Percentiles rank a stretch among this genome's conserved stretches.
phyloP scores from a whole-genome alignment of 768 basidiomycete genomes.

The Xerocomellus chrysenteron region DNA sequence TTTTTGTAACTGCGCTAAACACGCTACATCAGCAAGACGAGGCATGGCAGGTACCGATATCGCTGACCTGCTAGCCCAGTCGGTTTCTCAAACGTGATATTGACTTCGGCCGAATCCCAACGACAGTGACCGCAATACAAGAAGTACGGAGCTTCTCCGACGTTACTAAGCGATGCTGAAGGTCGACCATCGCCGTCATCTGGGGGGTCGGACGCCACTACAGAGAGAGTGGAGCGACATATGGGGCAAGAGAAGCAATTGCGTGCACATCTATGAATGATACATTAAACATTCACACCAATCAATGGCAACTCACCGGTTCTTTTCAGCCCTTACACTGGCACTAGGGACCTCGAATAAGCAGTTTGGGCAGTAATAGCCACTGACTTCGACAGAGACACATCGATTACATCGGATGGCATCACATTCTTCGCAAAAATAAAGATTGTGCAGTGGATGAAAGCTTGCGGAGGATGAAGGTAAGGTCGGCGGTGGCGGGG shows the following conservation, averaged over 20 bases:
- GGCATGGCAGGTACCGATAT: not conserved
- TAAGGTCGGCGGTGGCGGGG: slow-evolving; percentile 71
- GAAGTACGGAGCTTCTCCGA: slow-evolving; percentile 88
- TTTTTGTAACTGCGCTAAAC: slow-evolving; percentile 84
- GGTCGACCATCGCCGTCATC: slow-evolving; percentile 58
- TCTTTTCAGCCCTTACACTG: slow-evolving; percentile 97
- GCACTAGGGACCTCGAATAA: slow-evolving; percentile 98
- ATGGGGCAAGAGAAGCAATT: slow-evolving; percentile 97
- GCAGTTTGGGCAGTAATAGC: slow-evolving; percentile 98
- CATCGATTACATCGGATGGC: slow-evolving; percentile 91
- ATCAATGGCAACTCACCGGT: slow-evolving; percentile 54
- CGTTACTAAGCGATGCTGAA: slow-evolving; percentile 50
- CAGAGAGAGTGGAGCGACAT: slow-evolving; percentile 85
- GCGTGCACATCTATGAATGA: slow-evolving; percentile 76
- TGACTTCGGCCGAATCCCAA: slow-evolving; percentile 93
- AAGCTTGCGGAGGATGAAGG: slow-evolving; percentile 79
- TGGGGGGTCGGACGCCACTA: slow-evolving; percentile 84
- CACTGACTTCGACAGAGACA: slow-evolving; percentile 89
- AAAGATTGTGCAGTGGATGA: slow-evolving; percentile 80
- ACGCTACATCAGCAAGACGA: slow-evolving; percentile 1
- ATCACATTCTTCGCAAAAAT: slow-evolving; percentile 99
- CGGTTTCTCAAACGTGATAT: slow-evolving; percentile 93
- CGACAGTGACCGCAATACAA: slow-evolving; percentile 90
- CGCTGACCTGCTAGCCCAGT: slow-evolving; percentile 87
- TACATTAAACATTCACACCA: not conserved